These are phyloP conservation scores for Neofusicoccum parvum DNA, from an alignment of 2,329 filamentous ascomycete genomes.

Conservation along the genomic window DNA sequence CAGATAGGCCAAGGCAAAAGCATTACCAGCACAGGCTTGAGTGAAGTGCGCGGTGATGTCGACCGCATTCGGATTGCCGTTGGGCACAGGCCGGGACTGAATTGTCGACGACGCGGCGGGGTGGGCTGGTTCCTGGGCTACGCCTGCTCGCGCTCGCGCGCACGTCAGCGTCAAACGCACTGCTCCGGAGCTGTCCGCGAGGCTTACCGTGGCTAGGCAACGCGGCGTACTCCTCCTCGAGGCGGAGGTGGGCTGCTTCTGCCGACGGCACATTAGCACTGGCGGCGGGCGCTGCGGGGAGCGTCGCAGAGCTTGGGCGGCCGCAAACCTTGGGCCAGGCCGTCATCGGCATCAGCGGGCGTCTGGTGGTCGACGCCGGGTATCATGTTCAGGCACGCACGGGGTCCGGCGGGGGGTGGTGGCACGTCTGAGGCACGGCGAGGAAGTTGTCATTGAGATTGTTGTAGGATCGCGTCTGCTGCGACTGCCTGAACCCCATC, in stretches of 20 bases:
- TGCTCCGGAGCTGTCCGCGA: neutral
- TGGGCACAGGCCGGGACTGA: conserved; percentile 18
- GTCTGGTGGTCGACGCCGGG: conserved; percentile 14
- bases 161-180: conserved; percentile 8
- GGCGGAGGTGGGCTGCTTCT: conserved; percentile 20
- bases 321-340: conserved; percentile 16
- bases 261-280: conserved; percentile 12
- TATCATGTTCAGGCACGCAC: conserved; percentile 18
- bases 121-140: conserved; percentile 15
- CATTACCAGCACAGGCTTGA: conserved; percentile 31
- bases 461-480: conserved; percentile 20
- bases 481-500: conserved; percentile 20
- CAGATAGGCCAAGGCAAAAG: neutral
- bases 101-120: conserved; percentile 6
- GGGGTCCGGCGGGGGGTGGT: conserved; percentile 10
- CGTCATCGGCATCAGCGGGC: conserved; percentile 14
- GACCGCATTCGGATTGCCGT: conserved; percentile 15
- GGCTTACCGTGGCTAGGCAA: conserved; percentile 10
- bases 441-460: conserved; percentile 22
- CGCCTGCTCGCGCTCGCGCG: neutral
- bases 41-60: conserved; percentile 41
- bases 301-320: conserved; percentile 4
- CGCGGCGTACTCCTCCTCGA: conserved; percentile 16
- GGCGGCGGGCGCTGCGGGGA: conserved; percentile 16
- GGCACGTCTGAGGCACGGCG: conserved; percentile 9